Percentiles rank a stretch among this genome's conserved stretches.
These are phyloP conservation scores for Heritiera littoralis DNA, from an alignment of 345 rosid species.

Conservation along the genomic window DNA sequence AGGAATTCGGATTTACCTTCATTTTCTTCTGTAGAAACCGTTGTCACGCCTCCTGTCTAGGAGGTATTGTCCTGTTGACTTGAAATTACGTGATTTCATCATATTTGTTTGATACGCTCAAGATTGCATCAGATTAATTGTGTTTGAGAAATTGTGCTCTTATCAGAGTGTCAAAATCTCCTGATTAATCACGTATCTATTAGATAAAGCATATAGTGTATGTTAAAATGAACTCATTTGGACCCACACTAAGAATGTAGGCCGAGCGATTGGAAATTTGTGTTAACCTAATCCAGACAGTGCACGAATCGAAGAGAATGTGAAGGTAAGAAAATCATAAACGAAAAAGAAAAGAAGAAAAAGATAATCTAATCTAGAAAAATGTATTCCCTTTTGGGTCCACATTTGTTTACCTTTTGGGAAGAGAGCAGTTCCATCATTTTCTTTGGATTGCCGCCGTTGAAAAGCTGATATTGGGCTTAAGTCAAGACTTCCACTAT, in stretches of 20 bases:
- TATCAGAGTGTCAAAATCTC: background rate
- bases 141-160: background rate
- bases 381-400: conserved; percentile 22
- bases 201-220: background rate
- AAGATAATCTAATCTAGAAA: conserved; percentile 18
- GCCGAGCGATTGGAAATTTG: background rate
- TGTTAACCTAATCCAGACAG: background rate
- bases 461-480: no score
- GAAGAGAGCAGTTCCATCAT: conserved; percentile 33
- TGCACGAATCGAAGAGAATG: background rate
- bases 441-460: conserved; percentile 47
- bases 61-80: background rate
- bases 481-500: no score
- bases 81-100: background rate
- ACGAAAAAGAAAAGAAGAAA: background rate
- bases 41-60: background rate
- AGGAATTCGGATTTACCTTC: background rate
- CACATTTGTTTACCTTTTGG: conserved; percentile 24
- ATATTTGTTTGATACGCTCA: background rate
- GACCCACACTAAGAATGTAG: conserved; percentile 5
- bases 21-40: background rate
- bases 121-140: background rate
- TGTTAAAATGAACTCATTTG: background rate
- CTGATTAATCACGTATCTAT: background rate
- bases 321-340: background rate